Base-by-base conservation (phyloP, 768 basidiomycete genomes). In the Collybia nuda region DNA sequence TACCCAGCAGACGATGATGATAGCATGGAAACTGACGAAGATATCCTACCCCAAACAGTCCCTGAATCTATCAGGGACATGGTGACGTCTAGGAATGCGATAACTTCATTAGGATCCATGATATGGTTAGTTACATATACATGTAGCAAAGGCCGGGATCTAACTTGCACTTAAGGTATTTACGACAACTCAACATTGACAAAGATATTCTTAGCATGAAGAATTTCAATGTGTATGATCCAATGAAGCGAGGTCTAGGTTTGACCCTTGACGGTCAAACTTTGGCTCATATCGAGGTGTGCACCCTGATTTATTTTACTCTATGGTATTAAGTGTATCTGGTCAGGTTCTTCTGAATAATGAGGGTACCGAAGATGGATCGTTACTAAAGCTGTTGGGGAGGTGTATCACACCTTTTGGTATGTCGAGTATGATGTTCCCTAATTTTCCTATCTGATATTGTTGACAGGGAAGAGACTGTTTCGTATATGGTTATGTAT, bases 171-270 rank as follows among this genome's bases (percentile, higher is more conserved):
- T 42, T 45, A 42, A 86, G 87, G 83, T 93, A 93, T 64, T 80
- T 98, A 12, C 85, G 89, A 32, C 90, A 92, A 53, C 79, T 99
- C 36, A 98, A 98, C 62, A 93, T 98, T 55, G 96, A 95, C 71
- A 90, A 92, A 63, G 95, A 98, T 56, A 84, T 99, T 48, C 67
- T 99, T 61, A 90, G 86, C 48, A 94, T 97, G 88, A 89, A 85
- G 71, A 98, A 98, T 64, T 99, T 99, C 78, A 95, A 98, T 58
- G 77, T 97, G 35, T 97, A 96, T 62, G 93, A 98, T 67, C 97
- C 97, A 0, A 93, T 98, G 82, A 86, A 88, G 64, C 79, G 80
- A 53, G 94, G 93, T n/a, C 78, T 86, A 62, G 90, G 85, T 22
- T 70, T 98, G 48, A 79, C 90, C 0, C 76, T 99, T 38, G 95